Percentiles rank a stretch among this genome's conserved stretches.
These are phyloP conservation scores for Poa annua DNA, from an alignment of 176 grass and related monocot species.

Conservation along the genomic window DNA sequence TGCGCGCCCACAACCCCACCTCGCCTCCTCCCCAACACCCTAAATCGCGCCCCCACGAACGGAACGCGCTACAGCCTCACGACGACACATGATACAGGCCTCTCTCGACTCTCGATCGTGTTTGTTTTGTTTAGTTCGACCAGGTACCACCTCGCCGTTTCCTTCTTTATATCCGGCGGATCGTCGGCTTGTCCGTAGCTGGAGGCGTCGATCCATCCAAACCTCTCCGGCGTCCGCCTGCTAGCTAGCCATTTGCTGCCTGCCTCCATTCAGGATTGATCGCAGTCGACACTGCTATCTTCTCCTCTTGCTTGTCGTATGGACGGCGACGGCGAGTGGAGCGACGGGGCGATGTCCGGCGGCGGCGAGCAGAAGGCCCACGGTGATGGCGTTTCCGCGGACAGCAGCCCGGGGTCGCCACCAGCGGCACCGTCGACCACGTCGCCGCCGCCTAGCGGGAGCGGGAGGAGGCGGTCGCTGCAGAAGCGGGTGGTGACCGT, in stretches of 20 bases:
- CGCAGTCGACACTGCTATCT: background rate
- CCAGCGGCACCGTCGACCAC: slow-evolving; percentile 16
- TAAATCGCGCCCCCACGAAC: slow-evolving; percentile 22
- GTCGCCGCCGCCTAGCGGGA: slow-evolving; percentile 26
- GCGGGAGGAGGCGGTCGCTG: slow-evolving; percentile 59
- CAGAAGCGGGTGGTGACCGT: slow-evolving; percentile 81
- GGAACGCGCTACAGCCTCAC: background rate
- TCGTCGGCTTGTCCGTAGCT: slow-evolving; percentile 29
- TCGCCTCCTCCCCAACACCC: slow-evolving; percentile 12
- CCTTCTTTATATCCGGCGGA: slow-evolving; percentile 49
- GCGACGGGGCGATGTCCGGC: slow-evolving; percentile 52
- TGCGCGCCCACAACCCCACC: slow-evolving; percentile 58
- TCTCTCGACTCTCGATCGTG: no score
- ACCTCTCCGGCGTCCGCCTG: slow-evolving; percentile 6
- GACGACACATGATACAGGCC: slow-evolving; percentile 29
- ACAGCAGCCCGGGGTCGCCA: slow-evolving; percentile 41
- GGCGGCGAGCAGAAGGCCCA: slow-evolving; percentile 39
- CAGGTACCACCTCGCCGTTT: slow-evolving; percentile 37
- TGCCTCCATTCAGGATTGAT: background rate
- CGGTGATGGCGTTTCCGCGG: slow-evolving; percentile 6
- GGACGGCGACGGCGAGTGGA: slow-evolving; percentile 64
- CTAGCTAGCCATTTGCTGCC: background rate
- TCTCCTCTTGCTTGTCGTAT: slow-evolving; percentile 34
- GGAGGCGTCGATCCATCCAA: slow-evolving; percentile 36
- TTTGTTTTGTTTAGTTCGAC: slow-evolving; percentile 37